phyloP scores from a whole-genome alignment of 2,329 filamentous ascomycete species.

The Aspergillus ibericus region DNA sequence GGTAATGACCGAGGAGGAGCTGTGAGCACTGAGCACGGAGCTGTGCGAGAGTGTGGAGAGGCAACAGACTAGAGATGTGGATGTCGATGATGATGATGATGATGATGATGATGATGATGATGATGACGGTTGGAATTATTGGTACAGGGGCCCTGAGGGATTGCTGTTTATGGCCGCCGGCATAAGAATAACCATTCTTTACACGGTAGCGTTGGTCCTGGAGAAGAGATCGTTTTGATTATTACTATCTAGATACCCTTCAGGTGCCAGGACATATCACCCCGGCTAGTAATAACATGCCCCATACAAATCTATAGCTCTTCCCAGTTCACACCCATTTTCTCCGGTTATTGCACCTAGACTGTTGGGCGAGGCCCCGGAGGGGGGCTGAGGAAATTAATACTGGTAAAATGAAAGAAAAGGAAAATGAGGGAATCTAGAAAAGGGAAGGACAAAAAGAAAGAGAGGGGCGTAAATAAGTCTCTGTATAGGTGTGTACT shows the following conservation, averaged over 20 bases:
- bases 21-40: constrained; percentile 9
- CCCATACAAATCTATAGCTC: not conserved
- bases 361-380: not conserved
- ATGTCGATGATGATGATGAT: not conserved
- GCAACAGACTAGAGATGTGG: constrained; percentile 13
- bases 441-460: not conserved
- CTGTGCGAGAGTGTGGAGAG: constrained; percentile 29
- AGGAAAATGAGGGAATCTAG: not conserved
- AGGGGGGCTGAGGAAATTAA: not conserved
- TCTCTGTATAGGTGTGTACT: not conserved
- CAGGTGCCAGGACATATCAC: not conserved
- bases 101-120: too few species aligned
- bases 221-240: not conserved
- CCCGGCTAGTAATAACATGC: not conserved
- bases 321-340: not conserved
- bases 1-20: constrained; percentile 3
- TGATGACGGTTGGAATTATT: constrained; percentile 19
- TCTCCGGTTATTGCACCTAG: not conserved
- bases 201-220: constrained; percentile 13
- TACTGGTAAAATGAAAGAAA: not conserved
- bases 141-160: constrained; percentile 15
- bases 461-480: not conserved
- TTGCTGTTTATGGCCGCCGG: constrained; percentile 28
- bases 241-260: too few species aligned
- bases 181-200: constrained; percentile 18